Conservation (phyloP, 176 grass and related monocot species). For the Phoenix dactylifera region DNA sequence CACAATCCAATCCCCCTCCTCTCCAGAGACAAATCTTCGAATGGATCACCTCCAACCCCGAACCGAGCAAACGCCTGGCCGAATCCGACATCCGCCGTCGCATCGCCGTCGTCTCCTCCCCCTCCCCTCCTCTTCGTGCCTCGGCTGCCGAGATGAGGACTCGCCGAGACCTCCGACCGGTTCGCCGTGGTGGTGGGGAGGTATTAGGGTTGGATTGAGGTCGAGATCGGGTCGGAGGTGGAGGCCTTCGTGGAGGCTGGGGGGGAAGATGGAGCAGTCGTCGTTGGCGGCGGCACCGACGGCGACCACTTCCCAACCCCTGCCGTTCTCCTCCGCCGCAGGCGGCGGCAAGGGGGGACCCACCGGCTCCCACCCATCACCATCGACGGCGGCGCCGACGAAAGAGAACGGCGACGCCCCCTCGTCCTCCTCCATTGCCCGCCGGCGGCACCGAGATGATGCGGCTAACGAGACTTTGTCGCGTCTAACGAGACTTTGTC, state of each 20-base stretch:
- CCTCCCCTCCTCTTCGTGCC: constrained; percentile 1
- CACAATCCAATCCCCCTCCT: not conserved
- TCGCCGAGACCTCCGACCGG: not conserved
- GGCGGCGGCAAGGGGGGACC: not conserved
- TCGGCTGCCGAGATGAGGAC: constrained; percentile 5
- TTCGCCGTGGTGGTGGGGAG: not conserved
- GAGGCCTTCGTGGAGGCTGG: constrained; percentile 34
- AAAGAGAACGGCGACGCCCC: not conserved
- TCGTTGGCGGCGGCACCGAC: constrained; percentile 3
- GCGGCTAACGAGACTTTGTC: no score
- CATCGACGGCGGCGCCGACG: not conserved
- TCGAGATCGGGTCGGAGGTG: constrained; percentile 4
- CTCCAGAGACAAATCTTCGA: constrained; percentile 14
- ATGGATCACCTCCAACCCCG: constrained; percentile 28
- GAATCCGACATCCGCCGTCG: constrained; percentile 15
- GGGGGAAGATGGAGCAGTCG: constrained; percentile 33
- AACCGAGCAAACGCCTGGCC: constrained; percentile 18
- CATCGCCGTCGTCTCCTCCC: not conserved
- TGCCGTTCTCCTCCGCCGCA: not conserved
- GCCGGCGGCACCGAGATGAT: no score
- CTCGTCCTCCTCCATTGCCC: not conserved
- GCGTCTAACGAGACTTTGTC: no score
- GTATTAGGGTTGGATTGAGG: constrained; percentile 5
- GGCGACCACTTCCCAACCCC: constrained; percentile 12
- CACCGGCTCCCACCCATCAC: constrained; percentile 11